Evolutionary conservation across 768 basidiomycete genomes (phyloP), one percentile per base, ranked within the genome.

Genomic region (Porpolomopsis calyptriformis): DNA sequence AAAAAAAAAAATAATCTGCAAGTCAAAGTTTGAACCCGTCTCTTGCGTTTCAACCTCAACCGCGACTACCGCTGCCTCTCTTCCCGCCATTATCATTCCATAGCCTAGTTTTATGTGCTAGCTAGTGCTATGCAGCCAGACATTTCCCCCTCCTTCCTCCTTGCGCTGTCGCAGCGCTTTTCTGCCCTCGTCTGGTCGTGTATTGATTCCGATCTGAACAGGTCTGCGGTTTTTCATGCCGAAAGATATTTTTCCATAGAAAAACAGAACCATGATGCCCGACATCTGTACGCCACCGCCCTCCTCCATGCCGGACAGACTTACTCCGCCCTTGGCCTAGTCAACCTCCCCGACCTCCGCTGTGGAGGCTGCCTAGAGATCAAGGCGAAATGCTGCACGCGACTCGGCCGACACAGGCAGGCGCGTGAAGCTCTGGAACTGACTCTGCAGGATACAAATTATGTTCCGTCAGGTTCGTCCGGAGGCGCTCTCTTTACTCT

Each of bases 171-270:
- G 41, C 76, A 78, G 63, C 82, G 83, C 53, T 82, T 85, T 59
- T 75, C 75, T 52, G 67, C 74, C 43, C 71, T 91, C 51, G 72
- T 89, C 56, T 89, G 87, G 86, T 77, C 78, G 55, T 88, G 80
- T 64, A 79, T 91, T 48, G 88, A 91, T 67, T 74, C 78, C 45
- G 83, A 84, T 56, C 77, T 91, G 37, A 70, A 76, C 55, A 76
- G 74, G 62, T 80, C 87, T 10, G 89, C 90, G 33, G 75, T 88
- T 38, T 94, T 94, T 69, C 86, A 86, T 66, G 87, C 89, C 27
- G 91, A 93, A 64, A 69, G 87, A 52, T 86, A 86, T 60, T 83
- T 74, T 60, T 75, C 78, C 33, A 65, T 86, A 61, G 80, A 85
- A 63, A 69, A 72, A 50, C 60, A 68, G 24, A 79, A 77, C 62